phyloP scores from a whole-genome alignment of 768 basidiomycete genomes.

The Holtermannia corniformis region DNA sequence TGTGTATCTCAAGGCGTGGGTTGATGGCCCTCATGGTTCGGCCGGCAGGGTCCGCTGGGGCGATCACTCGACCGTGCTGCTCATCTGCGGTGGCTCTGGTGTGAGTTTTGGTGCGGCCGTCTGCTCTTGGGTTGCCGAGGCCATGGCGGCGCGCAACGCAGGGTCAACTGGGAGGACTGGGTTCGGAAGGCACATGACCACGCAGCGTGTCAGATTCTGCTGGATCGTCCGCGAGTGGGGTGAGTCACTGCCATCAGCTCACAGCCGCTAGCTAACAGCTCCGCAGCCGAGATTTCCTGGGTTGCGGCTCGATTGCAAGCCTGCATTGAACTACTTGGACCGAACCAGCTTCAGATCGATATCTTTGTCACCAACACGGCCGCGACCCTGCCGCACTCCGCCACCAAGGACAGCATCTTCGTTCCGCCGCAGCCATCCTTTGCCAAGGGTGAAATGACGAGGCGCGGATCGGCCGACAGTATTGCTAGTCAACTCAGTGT shows the following conservation, averaged over 20 bases:
- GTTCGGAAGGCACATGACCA: conserved; percentile 44
- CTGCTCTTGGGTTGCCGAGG: conserved; percentile 55
- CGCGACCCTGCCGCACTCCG: conserved; percentile 2
- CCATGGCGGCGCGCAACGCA: conserved; percentile 51
- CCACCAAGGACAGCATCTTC: conserved; percentile 9
- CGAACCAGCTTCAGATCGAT: conserved; percentile 51
- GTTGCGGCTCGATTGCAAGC: conserved; percentile 57
- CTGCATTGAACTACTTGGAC: conserved; percentile 52
- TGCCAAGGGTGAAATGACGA: conserved; percentile 8
- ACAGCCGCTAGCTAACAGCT: too few relatives aligned
- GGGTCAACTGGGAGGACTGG: conserved; percentile 41
- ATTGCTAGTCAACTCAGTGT: conserved; percentile 20
- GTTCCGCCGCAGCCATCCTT: conserved; percentile 36
- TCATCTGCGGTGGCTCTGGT: conserved; percentile 65
- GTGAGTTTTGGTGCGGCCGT: conserved; percentile 63
- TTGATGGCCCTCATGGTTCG: conserved; percentile 65
- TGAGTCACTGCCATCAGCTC: conserved; percentile 47
- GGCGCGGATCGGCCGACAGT: conserved; percentile 27
- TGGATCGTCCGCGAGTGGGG: conserved; percentile 71
- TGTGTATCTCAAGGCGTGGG: conserved; percentile 50
- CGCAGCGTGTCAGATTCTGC: conserved; percentile 57
- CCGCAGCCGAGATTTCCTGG: conserved; percentile 66
- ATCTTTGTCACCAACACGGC: conserved; percentile 57
- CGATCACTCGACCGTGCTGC: conserved; percentile 51
- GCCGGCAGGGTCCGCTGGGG: conserved; percentile 54